phyloP scores from a whole-genome alignment of 495 filamentous ascomycete species.

The Cenococcum geophilum region DNA sequence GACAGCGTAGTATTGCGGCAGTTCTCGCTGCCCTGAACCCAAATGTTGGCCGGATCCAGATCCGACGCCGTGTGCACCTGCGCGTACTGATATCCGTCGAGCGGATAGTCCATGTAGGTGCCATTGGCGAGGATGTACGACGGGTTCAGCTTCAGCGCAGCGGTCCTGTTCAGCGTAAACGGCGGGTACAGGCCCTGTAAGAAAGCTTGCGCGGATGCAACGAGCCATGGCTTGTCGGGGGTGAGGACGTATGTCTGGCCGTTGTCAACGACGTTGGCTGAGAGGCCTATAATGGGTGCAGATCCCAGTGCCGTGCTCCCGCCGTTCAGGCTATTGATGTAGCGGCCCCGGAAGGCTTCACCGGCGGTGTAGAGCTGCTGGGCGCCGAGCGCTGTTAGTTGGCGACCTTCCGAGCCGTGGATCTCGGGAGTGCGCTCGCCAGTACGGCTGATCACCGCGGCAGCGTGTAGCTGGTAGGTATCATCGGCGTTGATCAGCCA shows the following conservation, averaged over 20 bases:
- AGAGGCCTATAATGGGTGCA: constrained; percentile 43
- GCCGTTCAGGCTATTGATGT: constrained; percentile 26
- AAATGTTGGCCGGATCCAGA: constrained; percentile 45
- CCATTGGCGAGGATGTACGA: constrained; percentile 53
- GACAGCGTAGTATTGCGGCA: constrained; percentile 47
- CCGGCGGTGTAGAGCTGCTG: constrained; percentile 59
- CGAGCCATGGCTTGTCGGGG: constrained; percentile 45
- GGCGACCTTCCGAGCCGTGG: constrained; percentile 42
- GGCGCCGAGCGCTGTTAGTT: constrained; percentile 63
- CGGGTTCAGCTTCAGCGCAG: constrained; percentile 38
- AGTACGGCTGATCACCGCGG: constrained; percentile 65
- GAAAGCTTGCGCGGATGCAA: constrained; percentile 64
- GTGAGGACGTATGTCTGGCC: constrained; percentile 46
- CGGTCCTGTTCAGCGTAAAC: constrained; percentile 38
- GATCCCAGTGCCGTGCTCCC: constrained; percentile 33
- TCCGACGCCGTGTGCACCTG: constrained; percentile 48
- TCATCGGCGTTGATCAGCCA: constrained; percentile 25
- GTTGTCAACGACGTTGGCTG: constrained; percentile 42
- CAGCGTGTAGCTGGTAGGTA: constrained; percentile 51
- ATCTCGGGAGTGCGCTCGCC: constrained; percentile 65
- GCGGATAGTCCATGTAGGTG: constrained; percentile 49
- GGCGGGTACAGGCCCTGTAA: constrained; percentile 80
- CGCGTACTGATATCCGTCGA: constrained; percentile 71
- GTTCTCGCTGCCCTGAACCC: constrained; percentile 32
- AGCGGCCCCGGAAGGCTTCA: constrained; percentile 48